phyloP scores from a whole-genome alignment of 176 grass and related monocot genomes.

The Hsuehochloa calcarea region DNA sequence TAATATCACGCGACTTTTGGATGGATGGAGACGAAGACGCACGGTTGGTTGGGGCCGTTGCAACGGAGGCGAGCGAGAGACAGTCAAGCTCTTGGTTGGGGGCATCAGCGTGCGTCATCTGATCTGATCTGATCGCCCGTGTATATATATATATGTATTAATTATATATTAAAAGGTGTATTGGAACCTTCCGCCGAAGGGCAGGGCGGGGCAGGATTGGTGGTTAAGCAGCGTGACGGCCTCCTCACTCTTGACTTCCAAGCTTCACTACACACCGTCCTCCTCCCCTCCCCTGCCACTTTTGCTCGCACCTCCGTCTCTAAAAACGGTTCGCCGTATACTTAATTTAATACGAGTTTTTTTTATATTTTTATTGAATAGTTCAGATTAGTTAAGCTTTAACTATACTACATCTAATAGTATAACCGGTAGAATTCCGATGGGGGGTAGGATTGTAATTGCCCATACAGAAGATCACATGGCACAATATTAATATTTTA shows the following conservation, averaged over 20 bases:
- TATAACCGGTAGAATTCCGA: no score
- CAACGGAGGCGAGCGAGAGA: neutral
- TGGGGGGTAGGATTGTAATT: no score
- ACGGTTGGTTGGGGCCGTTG: neutral
- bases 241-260: neutral
- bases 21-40: neutral
- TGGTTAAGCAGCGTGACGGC: neutral
- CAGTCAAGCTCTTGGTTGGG: neutral
- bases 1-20: neutral
- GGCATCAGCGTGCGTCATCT: neutral
- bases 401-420: no score
- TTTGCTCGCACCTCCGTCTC: neutral
- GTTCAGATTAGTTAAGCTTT: no score
- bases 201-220: neutral
- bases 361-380: no score
- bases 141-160: no score
- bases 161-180: neutral
- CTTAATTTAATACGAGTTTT: no score
- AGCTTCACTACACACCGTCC: neutral
- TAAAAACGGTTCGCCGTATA: no score
- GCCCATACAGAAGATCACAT: no score
- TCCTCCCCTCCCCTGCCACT: neutral
- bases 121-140: neutral
- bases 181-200: neutral
- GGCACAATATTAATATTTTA: no score